phyloP scores from a whole-genome alignment of 768 basidiomycete genomes.

The Gymnopilus dilepis region DNA sequence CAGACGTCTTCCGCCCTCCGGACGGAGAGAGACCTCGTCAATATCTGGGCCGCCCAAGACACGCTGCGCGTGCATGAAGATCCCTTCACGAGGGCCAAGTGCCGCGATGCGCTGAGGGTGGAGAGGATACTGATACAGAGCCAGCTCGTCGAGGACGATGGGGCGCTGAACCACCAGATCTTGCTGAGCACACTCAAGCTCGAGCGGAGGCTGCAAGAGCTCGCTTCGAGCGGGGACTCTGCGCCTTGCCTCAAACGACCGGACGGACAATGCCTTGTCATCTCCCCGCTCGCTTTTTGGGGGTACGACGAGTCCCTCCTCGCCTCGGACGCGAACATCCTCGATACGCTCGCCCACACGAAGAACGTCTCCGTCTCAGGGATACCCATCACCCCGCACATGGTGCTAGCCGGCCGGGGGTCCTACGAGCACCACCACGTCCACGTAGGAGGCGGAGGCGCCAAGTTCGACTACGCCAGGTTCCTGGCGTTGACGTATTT shows the following conservation, averaged over 20 bases:
- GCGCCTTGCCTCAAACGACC: constrained; percentile 57
- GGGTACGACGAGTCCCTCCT: constrained; percentile 60
- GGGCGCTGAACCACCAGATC: constrained; percentile 64
- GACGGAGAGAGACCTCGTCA: constrained; percentile 65
- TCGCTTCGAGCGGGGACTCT: constrained; percentile 43
- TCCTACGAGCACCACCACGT: constrained; percentile 50
- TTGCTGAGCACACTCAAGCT: constrained; percentile 69
- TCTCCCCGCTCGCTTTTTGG: constrained; percentile 83
- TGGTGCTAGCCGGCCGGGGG: constrained; percentile 79
- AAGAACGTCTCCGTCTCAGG: constrained; percentile 65
- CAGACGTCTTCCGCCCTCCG: constrained; percentile 57
- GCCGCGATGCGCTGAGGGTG: constrained; percentile 72
- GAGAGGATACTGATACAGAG: constrained; percentile 79
- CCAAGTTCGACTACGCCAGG: constrained; percentile 65
- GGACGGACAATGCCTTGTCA: constrained; percentile 64
- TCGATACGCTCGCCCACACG: constrained; percentile 58
- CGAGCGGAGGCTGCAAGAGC: constrained; percentile 57
- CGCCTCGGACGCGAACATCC: constrained; percentile 57
- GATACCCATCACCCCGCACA: constrained; percentile 68
- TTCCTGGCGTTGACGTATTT: constrained; percentile 84
- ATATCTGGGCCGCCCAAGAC: constrained; percentile 73
- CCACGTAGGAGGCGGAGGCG: constrained; percentile 31
- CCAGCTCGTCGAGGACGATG: constrained; percentile 48
- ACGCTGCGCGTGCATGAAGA: constrained; percentile 72
- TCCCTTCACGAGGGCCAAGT: constrained; percentile 72